These are phyloP conservation scores for Cinnamomum micranthum DNA, from an alignment of 164 flowering plant species.

Conservation along the genomic window DNA sequence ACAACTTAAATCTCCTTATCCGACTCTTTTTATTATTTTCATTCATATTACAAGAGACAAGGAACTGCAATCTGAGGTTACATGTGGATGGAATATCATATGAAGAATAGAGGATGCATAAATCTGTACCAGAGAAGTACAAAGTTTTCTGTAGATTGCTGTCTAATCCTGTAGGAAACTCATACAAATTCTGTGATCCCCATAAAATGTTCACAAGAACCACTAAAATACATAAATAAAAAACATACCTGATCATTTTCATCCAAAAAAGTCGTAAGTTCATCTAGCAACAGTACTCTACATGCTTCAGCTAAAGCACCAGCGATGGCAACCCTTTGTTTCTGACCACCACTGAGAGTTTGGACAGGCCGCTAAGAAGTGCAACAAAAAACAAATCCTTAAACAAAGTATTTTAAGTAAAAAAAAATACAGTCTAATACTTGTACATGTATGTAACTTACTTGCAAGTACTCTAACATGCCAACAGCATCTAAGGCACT, in stretches of 20 bases:
- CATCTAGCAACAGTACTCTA: slow-evolving; percentile 79
- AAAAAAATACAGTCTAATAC: not conserved
- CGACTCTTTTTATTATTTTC: no score
- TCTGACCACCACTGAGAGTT: slow-evolving; percentile 98
- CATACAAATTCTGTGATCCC: no score
- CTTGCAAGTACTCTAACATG: slow-evolving; percentile 67
- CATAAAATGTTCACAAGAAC: no score
- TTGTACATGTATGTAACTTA: slow-evolving; percentile 20
- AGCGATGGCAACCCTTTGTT: slow-evolving; percentile 95
- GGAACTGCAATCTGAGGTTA: no score
- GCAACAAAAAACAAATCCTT: slow-evolving; percentile 5
- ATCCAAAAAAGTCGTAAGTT: slow-evolving; percentile 95
- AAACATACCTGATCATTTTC: slow-evolving; percentile 77
- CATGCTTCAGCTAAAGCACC: slow-evolving; percentile 94
- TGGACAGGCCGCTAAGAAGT: slow-evolving; percentile 75
- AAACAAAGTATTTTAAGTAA: not conserved
- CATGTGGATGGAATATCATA: no score
- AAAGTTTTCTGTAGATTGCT: no score
- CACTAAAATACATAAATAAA: not conserved
- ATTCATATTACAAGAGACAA: no score
- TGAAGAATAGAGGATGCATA: no score
- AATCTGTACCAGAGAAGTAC: no score
- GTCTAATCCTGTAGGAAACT: no score
- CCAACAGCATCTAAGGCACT: slow-evolving; percentile 77
- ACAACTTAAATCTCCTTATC: no score